These are phyloP conservation scores for Solanum ossicruentum DNA, from an alignment of 257 asterid species.

Conservation along the genomic window DNA sequence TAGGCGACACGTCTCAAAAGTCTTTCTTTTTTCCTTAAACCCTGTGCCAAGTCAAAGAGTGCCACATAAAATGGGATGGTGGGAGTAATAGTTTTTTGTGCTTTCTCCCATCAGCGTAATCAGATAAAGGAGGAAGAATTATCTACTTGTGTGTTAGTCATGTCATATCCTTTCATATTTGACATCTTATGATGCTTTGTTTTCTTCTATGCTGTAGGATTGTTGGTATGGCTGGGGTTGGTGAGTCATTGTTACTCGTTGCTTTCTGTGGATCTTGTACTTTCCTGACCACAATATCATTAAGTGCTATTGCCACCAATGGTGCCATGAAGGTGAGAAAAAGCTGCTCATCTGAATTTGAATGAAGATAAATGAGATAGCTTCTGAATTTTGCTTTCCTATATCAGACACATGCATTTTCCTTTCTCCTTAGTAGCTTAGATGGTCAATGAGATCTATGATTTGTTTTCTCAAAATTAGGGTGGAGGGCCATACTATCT, in stretches of 20 bases:
- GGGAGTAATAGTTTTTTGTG: not conserved
- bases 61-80: too few species aligned
- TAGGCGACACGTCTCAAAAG: too few species aligned
- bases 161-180: not conserved
- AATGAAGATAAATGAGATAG: not conserved
- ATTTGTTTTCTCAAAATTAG: conserved; percentile 25
- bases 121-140: not conserved
- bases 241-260: conserved; percentile 82
- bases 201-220: conserved; percentile 50
- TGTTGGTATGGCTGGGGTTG: conserved; percentile 99
- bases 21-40: too few species aligned
- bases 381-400: not conserved
- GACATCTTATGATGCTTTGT: not conserved
- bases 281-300: conserved; percentile 82
- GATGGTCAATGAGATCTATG: not conserved
- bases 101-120: not conserved
- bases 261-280: conserved; percentile 95
- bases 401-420: not conserved
- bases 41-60: too few species aligned
- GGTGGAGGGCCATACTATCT: conserved; percentile 99
- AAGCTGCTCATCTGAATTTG: not conserved
- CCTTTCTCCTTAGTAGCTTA: not conserved
- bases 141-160: not conserved
- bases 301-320: conserved; percentile 98
- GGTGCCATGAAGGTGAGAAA: conserved; percentile 94